A percentile compares a stretch with the other conserved stretches of the same genome.
Conservation (phyloP, 1,139 yeast genomes). For the Debaryomyces fabryi region DNA sequence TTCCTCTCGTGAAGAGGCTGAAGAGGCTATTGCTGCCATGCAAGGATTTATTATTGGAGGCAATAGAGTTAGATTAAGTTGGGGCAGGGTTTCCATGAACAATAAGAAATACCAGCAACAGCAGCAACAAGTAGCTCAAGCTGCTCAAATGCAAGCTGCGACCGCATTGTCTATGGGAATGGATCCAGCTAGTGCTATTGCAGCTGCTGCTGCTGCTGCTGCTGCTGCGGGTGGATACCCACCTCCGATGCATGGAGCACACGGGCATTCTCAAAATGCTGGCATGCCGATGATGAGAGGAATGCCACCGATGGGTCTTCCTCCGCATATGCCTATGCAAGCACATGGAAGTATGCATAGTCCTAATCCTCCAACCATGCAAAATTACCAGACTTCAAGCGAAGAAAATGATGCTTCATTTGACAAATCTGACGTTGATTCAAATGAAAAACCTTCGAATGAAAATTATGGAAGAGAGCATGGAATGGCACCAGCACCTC, state of each 20-base stretch:
- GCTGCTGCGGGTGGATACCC: constrained; percentile 26
- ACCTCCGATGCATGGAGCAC: constrained; percentile 13
- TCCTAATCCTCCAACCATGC: neutral
- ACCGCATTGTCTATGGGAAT: constrained; percentile 41
- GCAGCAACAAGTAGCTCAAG: constrained; percentile 36
- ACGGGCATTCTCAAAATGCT: constrained; percentile 8
- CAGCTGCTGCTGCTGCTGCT: constrained; percentile 29
- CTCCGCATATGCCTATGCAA: constrained; percentile 9
- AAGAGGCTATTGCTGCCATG: constrained; percentile 86
- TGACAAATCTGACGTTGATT: constrained; percentile 2
- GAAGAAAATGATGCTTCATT: constrained; percentile 8
- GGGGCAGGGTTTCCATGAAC: constrained; percentile 69
- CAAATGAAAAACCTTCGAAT: neutral
- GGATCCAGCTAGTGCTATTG: constrained; percentile 36
- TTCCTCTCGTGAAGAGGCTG: constrained; percentile 78
- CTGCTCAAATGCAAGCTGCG: constrained; percentile 39
- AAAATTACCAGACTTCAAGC: neutral
- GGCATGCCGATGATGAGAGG: constrained; percentile 10
- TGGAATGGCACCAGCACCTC: constrained; percentile 4
- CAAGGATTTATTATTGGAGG: constrained; percentile 92
- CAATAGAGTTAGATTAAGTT: constrained; percentile 78
- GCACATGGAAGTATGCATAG: neutral
- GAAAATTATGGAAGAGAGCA: neutral
- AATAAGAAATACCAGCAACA: constrained; percentile 39
- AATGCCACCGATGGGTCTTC: constrained; percentile 17